Base-by-base conservation (phyloP, 495 filamentous ascomycete species). In the Aspergillus baeticus region DNA sequence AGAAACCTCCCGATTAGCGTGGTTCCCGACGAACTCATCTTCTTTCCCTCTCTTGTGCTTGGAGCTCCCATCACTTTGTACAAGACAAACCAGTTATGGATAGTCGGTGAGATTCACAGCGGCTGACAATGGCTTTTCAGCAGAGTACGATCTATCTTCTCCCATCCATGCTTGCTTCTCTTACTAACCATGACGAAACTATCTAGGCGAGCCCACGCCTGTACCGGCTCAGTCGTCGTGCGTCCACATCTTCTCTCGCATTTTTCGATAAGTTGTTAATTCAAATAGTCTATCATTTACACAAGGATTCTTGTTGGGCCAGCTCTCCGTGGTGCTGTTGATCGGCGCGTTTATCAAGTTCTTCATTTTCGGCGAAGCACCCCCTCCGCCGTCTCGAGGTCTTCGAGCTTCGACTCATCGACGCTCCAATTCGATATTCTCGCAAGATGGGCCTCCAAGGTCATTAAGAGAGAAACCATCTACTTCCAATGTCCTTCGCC, bases 361-460 rank as follows among this genome's bases (percentile, higher is more conserved):
- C 83, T 98, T 98, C 84, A 96, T 98, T 71, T 98, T 98, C 64
- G 94, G 94, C 63, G 93, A 98, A 65, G 82, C 90, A 23, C 91
- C 93, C 0, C 88, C 87, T 1, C 82, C 91, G 37, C 92, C 94
- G 41, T 85, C 87, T 29, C 85, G 87, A 45, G 87, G 88, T 21
- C 81, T 88, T 43, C 57, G 86, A 80, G 59, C 84, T 81, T 71
- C 84, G 78, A 67, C 75, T 50, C 73, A 79, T 65, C 72, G 70
- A 70, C 85, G 87, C 59, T 89, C 88, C 29, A 81, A 87, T 60
- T 85, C 68, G 62, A 77, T 77, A 62, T 76, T 74, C 54, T 62
- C 75, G 60, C 50, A 76, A 68, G 21, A 66, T 33, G 55, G 58
- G 39, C 70, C 54, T 34, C 64, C 72, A 44, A 69, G 60, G 59